Conservation (phyloP, 495 filamentous ascomycete species). For the Aspergillus steynii region DNA sequence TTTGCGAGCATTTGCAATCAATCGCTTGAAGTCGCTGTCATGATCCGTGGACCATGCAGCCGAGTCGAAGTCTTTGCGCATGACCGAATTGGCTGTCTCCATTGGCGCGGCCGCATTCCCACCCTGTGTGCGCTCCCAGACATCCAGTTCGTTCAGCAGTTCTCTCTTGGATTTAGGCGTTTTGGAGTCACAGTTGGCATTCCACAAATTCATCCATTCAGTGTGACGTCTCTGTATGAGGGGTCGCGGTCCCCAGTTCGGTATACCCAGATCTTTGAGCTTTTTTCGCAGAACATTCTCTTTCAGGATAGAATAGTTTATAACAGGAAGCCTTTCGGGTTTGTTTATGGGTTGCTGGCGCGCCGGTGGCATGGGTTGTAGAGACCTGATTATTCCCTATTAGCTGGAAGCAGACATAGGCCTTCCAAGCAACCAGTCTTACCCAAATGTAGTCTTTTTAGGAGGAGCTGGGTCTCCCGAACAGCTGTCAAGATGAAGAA, state of each 20-base stretch:
- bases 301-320: slow-evolving; percentile 80
- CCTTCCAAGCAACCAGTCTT: slow-evolving; percentile 8
- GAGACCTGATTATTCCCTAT: slow-evolving; percentile 22
- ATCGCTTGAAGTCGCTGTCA: slow-evolving; percentile 66
- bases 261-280: slow-evolving; percentile 78
- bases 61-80: slow-evolving; percentile 82
- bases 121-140: slow-evolving; percentile 79
- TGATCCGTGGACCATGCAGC: slow-evolving; percentile 73
- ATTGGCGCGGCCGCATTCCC: slow-evolving; percentile 30
- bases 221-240: slow-evolving; percentile 77
- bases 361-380: slow-evolving; percentile 20
- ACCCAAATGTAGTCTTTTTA: slow-evolving; percentile 33
- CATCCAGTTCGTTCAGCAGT: slow-evolving; percentile 72
- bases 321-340: slow-evolving; percentile 65
- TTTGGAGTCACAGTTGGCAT: slow-evolving; percentile 89
- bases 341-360: slow-evolving; percentile 21
- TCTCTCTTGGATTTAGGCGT: slow-evolving; percentile 68
- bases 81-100: slow-evolving; percentile 45
- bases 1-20: slow-evolving; percentile 71
- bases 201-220: slow-evolving; percentile 95
- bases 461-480: slow-evolving; percentile 25
- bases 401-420: background rate
- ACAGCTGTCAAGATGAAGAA: slow-evolving; percentile 72
- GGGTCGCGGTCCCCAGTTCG: slow-evolving; percentile 61
- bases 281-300: slow-evolving; percentile 77